Evolutionary conservation across 148 eudicot species (phyloP), one percentile per base, ranked within the genome.

Genomic region (Heliamphora exappendiculata): DNA sequence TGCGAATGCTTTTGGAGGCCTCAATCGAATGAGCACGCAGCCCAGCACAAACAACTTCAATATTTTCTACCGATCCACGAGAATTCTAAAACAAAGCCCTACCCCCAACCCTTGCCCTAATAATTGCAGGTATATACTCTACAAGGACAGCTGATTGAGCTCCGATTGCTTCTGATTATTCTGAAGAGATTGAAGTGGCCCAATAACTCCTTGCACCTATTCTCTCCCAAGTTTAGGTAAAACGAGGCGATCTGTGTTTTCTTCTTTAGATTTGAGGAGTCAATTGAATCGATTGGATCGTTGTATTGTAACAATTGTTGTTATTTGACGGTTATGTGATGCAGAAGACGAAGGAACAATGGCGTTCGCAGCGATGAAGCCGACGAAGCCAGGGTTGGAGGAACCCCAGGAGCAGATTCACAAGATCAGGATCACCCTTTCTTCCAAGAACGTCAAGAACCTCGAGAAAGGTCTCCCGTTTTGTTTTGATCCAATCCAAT

Each of bases 351-450:
- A 47, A 79, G 70, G 11, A 79, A 81, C 49, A 59, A 88, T 89
- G 92, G 94, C 94, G 78, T 87, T 84, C 79, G 88, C 90, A 77
- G 79, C 82, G 36, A 85, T 88, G 91, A 92, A 90, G 82, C 83
- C 94, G 9, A 72, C 86, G 8, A 94, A 94, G 87, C 85, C 81
- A 0, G 98, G 98, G 63, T 16, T 90, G 74, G 98, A 94, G 81
- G 98, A 90, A 54, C 50, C 93, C 8, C 87, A 69, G 42, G 98
- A 94, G 76, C 83, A 84, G 79, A 77, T 85, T 73, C 93, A 94
- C 84, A 91, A 88, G 89, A 94, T 94, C 77, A 85, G 98, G 57
- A 92, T 94, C 85, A 94, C 98, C 37, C 93, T 94, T 55, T 92
- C 98, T 36, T 94, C 98, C 50, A 94, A 94, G 83, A 85, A 88